A percentile compares a stretch with the other conserved stretches of the same genome.
phyloP scores from a whole-genome alignment of 2,329 filamentous ascomycete species.

The Dichotomopilus funicola region DNA sequence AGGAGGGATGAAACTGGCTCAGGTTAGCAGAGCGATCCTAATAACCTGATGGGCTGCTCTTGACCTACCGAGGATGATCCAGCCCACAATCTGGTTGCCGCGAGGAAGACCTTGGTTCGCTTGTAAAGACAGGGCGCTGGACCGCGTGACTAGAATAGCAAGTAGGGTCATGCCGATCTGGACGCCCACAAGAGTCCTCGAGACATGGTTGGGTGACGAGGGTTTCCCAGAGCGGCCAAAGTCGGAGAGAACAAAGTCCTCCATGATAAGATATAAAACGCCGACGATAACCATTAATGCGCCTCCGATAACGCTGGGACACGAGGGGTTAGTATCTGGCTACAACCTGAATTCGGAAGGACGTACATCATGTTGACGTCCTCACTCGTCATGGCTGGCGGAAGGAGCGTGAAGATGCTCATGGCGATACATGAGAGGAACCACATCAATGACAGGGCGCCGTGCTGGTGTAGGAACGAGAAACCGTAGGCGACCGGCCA shows the following conservation, averaged over 20 bases:
- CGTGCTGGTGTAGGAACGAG: slow-evolving; percentile 63
- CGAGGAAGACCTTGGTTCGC: slow-evolving; percentile 76
- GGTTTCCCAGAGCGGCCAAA: slow-evolving; percentile 31
- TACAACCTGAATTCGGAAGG: neutral
- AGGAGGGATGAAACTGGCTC: slow-evolving; percentile 61
- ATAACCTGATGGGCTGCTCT: no score
- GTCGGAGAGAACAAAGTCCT: slow-evolving; percentile 53
- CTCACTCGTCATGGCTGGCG: slow-evolving; percentile 80
- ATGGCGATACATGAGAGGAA: slow-evolving; percentile 68
- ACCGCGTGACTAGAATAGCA: slow-evolving; percentile 78
- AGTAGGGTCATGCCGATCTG: slow-evolving; percentile 74
- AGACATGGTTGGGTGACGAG: slow-evolving; percentile 36
- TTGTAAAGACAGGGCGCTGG: slow-evolving; percentile 77
- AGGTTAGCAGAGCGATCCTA: slow-evolving; percentile 12
- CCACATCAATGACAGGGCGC: slow-evolving; percentile 63
- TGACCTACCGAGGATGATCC: slow-evolving; percentile 41
- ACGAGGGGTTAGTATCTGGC: slow-evolving; percentile 18
- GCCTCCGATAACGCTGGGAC: slow-evolving; percentile 62
- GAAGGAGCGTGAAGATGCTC: slow-evolving; percentile 85
- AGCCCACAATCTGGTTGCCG: slow-evolving; percentile 83
- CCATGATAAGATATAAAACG: slow-evolving; percentile 70
- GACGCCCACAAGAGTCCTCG: slow-evolving; percentile 56
- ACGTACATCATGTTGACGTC: slow-evolving; percentile 66
- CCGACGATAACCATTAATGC: slow-evolving; percentile 71
- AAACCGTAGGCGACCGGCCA: slow-evolving; percentile 74